Evolutionary conservation across 1,284 basidiomycete genomes (phyloP).

Genomic region (Irpex lacteus): DNA sequence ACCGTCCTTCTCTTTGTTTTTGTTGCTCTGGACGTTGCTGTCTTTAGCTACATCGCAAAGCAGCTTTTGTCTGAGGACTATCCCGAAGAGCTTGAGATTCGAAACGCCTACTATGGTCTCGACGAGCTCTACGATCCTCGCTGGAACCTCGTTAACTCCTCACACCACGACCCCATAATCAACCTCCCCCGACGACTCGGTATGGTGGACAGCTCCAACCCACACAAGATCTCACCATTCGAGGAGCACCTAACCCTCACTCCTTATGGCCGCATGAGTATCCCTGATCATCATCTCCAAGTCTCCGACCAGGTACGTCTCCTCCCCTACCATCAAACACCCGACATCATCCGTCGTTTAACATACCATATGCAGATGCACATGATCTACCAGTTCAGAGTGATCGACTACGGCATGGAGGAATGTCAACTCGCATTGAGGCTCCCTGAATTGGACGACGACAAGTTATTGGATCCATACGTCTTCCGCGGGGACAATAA

Average conservation of each 20-base stretch:
- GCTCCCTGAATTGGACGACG: slow-evolving; percentile 17
- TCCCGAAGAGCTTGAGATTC: slow-evolving; percentile 18
- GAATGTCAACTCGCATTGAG: slow-evolving; percentile 24
- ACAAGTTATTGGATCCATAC: slow-evolving; percentile 20
- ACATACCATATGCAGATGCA: slow-evolving; percentile 13
- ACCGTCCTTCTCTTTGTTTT: slow-evolving; percentile 7
- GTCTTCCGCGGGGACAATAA: slow-evolving; percentile 8
- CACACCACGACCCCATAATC: slow-evolving; percentile 20
- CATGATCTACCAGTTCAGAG: slow-evolving; percentile 24
- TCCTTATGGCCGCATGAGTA: slow-evolving; percentile 20
- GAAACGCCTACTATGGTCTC: slow-evolving; percentile 25
- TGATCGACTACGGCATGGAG: slow-evolving; percentile 27
- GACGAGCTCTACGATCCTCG: slow-evolving; percentile 21
- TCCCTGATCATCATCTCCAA: slow-evolving; percentile 22
- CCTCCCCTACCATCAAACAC: background rate
- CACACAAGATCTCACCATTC: slow-evolving; percentile 20
- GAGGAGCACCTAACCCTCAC: slow-evolving; percentile 23
- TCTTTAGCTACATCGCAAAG: slow-evolving; percentile 18
- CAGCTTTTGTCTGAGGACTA: slow-evolving; percentile 11
- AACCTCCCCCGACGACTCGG: slow-evolving; percentile 23
- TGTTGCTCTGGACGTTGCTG: slow-evolving; percentile 14
- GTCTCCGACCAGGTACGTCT: slow-evolving; percentile 17
- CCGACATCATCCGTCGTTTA: background rate
- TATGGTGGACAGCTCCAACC: slow-evolving; percentile 20
- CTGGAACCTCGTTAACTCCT: slow-evolving; percentile 17